Conservation (phyloP, 805 yeast genomes). For the Teunomyces aglyptinius region DNA sequence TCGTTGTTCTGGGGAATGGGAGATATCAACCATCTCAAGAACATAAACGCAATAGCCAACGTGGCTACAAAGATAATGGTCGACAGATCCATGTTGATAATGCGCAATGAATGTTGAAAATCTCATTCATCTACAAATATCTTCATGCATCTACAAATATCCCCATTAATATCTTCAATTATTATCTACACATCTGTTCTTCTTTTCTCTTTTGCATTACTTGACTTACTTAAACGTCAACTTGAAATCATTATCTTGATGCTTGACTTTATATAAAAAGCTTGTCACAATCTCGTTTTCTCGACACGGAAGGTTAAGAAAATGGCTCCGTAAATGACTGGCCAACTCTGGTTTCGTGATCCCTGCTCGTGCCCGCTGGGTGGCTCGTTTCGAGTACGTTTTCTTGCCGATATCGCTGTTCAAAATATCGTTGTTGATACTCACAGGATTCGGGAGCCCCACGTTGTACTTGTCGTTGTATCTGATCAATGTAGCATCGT, state of each 20-base stretch:
- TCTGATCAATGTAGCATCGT: constrained; percentile 61
- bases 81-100: constrained; percentile 50
- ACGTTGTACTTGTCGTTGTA: constrained; percentile 64
- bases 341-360: constrained; percentile 62
- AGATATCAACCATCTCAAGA: constrained; percentile 64
- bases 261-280: constrained; percentile 80
- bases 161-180: no score
- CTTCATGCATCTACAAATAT: no score
- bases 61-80: constrained; percentile 50
- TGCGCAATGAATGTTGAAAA: background rate
- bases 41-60: constrained; percentile 52
- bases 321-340: constrained; percentile 63
- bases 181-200: no score
- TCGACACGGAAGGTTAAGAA: constrained; percentile 53
- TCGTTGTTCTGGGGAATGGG: constrained; percentile 48
- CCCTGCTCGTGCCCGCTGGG: constrained; percentile 30
- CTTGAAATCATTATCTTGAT: constrained; percentile 53
- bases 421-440: constrained; percentile 67
- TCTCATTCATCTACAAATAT: no score
- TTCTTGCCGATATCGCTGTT: constrained; percentile 72
- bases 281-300: constrained; percentile 88
- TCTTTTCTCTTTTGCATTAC: background rate
- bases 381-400: constrained; percentile 43
- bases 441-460: constrained; percentile 55
- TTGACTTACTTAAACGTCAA: constrained; percentile 30